A percentile compares a stretch with the other conserved stretches of the same genome.
Conservation (phyloP, 768 basidiomycete genomes). For the Mycena rosella region DNA sequence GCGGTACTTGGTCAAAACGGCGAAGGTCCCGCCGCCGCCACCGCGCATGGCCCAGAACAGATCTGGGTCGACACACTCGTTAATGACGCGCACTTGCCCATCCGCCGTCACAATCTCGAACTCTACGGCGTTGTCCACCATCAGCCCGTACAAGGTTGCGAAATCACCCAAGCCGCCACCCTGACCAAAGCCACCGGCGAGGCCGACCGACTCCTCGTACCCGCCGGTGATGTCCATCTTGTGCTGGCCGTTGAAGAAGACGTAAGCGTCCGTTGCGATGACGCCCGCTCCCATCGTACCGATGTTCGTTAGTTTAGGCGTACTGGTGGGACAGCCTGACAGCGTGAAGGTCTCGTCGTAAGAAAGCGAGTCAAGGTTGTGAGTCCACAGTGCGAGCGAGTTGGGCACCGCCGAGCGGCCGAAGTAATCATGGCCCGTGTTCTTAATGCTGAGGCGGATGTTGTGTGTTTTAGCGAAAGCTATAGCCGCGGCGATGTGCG, state of each 20-base stretch:
- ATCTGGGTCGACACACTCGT: constrained; percentile 47
- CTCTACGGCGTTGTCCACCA: constrained; percentile 19
- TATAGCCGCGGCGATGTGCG: constrained; percentile 39
- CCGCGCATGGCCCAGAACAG: constrained; percentile 57
- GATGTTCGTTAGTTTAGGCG: constrained; percentile 22
- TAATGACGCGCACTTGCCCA: constrained; percentile 33
- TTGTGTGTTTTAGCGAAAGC: constrained; percentile 35
- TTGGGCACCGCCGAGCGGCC: constrained; percentile 48
- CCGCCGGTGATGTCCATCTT: constrained; percentile 29
- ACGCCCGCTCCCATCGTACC: constrained; percentile 27
- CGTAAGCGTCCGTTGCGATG: constrained; percentile 26
- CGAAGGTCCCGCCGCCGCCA: constrained; percentile 55
- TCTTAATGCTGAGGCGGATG: constrained; percentile 41
- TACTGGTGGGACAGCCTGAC: constrained; percentile 24
- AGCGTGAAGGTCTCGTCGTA: constrained; percentile 26
- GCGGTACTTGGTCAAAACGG: constrained; percentile 49
- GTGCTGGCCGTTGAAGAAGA: constrained; percentile 30
- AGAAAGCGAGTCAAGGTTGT: constrained; percentile 44
- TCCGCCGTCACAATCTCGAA: constrained; percentile 11
- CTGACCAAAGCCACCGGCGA: constrained; percentile 22
- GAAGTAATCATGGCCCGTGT: constrained; percentile 49
- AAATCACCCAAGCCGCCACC: constrained; percentile 21
- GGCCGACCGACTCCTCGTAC: constrained; percentile 27
- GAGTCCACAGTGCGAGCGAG: constrained; percentile 52
- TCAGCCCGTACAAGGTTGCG: constrained; percentile 25